Percentiles rank a stretch among this genome's conserved stretches.
These are phyloP conservation scores for Lactarius sanguifluus DNA, from an alignment of 768 basidiomycete genomes.

Conservation along the genomic window DNA sequence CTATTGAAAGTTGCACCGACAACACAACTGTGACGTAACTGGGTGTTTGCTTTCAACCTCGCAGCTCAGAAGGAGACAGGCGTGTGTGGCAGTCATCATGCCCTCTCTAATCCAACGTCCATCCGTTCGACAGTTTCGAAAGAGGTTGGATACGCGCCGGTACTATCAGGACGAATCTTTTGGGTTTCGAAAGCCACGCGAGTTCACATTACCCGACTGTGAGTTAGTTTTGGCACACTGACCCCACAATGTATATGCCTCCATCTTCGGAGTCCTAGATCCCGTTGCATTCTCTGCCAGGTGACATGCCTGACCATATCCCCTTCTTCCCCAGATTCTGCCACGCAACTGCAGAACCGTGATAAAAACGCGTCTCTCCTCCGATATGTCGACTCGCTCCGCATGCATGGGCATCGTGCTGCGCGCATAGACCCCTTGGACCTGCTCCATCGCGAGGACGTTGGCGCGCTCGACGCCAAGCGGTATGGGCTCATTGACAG, in stretches of 20 bases:
- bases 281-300: neutral
- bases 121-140: conserved; percentile 7
- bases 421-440: conserved; percentile 87
- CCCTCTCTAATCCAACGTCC: neutral
- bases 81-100: conserved; percentile 2
- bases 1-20: neutral
- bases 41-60: neutral
- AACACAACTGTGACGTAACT: neutral
- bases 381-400: conserved; percentile 85
- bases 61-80: neutral
- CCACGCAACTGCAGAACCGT: conserved; percentile 63
- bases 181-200: conserved; percentile 65
- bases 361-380: conserved; percentile 71
- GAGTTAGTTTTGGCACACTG: conserved; percentile 33
- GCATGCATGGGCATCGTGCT: conserved; percentile 83
- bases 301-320: neutral
- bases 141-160: conserved; percentile 22
- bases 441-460: conserved; percentile 78
- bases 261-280: too few species aligned
- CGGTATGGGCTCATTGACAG: conserved; percentile 73
- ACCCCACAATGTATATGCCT: neutral
- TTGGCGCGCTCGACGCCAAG: conserved; percentile 70
- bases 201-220: conserved; percentile 74
- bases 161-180: conserved; percentile 78
- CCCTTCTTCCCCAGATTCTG: conserved; percentile 1